These are phyloP conservation scores for Carpinus fangiana DNA, from an alignment of 306 rosid species.

Conservation along the genomic window DNA sequence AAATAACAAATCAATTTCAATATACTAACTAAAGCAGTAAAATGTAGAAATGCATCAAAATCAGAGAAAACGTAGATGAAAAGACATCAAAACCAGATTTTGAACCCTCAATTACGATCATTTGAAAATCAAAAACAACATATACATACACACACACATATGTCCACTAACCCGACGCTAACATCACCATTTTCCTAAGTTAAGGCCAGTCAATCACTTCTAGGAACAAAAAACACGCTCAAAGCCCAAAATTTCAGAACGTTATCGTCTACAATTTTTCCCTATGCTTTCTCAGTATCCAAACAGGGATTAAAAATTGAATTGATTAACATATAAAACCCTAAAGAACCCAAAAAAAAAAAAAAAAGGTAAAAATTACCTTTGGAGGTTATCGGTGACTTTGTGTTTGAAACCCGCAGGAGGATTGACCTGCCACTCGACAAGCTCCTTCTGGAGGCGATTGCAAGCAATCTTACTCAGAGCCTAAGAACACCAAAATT, in stretches of 20 bases:
- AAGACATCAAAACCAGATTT: background rate
- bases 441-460: constrained; percentile 95
- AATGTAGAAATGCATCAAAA: background rate
- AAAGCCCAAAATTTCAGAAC: background rate
- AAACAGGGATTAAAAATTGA: background rate
- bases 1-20: constrained; percentile 3
- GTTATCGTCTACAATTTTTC: background rate
- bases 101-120: background rate
- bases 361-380: constrained; percentile 35
- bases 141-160: background rate
- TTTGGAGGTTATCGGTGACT: constrained; percentile 96
- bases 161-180: background rate
- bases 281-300: background rate
- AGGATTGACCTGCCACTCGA: constrained; percentile 99
- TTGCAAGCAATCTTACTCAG: constrained; percentile 98
- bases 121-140: background rate
- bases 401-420: constrained; percentile 93
- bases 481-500: constrained; percentile 46
- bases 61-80: background rate
- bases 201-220: background rate
- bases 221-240: background rate
- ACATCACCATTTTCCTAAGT: background rate
- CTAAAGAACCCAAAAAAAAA: background rate
- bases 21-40: background rate
- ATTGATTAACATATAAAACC: constrained; percentile 6